Evolutionary conservation across 768 basidiomycete genomes (phyloP).

Genomic region (Nidularia pulvinata): DNA sequence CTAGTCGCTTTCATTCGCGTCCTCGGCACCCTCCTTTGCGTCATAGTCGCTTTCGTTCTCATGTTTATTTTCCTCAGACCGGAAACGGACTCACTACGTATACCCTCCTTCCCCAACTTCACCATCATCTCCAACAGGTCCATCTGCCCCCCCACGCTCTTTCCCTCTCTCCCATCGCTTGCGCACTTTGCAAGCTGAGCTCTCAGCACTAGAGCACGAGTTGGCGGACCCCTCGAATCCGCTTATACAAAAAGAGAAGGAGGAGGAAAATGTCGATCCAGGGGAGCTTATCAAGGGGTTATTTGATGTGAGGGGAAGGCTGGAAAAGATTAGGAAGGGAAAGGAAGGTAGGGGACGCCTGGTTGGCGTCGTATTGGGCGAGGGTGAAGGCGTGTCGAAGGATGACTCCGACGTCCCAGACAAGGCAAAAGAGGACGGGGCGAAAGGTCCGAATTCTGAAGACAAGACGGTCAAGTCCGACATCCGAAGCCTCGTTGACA

Average conservation of each 20-base stretch:
- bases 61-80: slow-evolving; percentile 27
- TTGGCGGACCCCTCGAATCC: slow-evolving; percentile 83
- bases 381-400: slow-evolving; percentile 14
- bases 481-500: slow-evolving; percentile 57
- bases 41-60: neutral
- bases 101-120: slow-evolving; percentile 71
- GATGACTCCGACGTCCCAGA: slow-evolving; percentile 9
- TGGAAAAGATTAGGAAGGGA: slow-evolving; percentile 66
- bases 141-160: slow-evolving; percentile 26
- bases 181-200: slow-evolving; percentile 71
- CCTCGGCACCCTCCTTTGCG: slow-evolving; percentile 1
- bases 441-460: neutral
- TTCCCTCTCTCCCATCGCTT: slow-evolving; percentile 59
- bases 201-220: slow-evolving; percentile 78
- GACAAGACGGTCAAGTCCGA: slow-evolving; percentile 28
- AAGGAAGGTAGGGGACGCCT: slow-evolving; percentile 67
- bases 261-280: slow-evolving; percentile 64
- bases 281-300: slow-evolving; percentile 77
- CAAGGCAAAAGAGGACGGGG: neutral
- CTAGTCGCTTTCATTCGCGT: too few species aligned
- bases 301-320: slow-evolving; percentile 68
- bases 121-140: slow-evolving; percentile 36
- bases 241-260: slow-evolving; percentile 54
- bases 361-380: slow-evolving; percentile 55
- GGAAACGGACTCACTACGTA: slow-evolving; percentile 56